Percentiles rank a stretch among this genome's conserved stretches.
phyloP scores from a whole-genome alignment of 148 eudicot species.

The Vaccinium corymbosum region DNA sequence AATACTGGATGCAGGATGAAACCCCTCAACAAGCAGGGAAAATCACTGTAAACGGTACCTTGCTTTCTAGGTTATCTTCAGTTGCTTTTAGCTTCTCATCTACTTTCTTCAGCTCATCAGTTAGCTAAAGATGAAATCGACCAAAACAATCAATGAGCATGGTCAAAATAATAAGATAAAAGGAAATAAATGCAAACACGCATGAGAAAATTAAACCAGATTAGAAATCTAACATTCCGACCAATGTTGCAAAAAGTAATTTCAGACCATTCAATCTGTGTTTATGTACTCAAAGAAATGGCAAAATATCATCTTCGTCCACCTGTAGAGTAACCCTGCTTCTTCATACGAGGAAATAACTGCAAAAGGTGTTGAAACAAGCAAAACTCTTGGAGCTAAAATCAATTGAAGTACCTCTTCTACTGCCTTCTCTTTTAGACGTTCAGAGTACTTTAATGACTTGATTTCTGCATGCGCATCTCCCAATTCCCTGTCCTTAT shows the following conservation, averaged over 20 bases:
- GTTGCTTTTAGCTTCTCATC: constrained; percentile 81
- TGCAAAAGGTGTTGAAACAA: neutral
- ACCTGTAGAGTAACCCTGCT: neutral
- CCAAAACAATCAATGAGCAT: neutral
- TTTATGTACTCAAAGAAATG: neutral
- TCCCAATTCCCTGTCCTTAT: constrained; percentile 86
- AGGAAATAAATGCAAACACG: neutral
- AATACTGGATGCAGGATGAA: neutral
- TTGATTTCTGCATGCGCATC: constrained; percentile 84
- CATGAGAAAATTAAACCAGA: neutral
- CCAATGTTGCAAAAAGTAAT: neutral
- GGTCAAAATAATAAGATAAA: neutral
- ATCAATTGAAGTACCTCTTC: constrained; percentile 69
- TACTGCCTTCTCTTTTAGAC: constrained; percentile 85
- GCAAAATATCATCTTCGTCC: neutral
- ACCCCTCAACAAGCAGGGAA: neutral
- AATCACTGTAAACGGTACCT: constrained; percentile 43
- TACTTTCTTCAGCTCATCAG: constrained; percentile 64
- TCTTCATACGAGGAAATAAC: neutral
- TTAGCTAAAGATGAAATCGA: constrained; percentile 44
- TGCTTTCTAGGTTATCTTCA: constrained; percentile 78
- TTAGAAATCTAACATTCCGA: neutral
- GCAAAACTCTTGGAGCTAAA: constrained; percentile 14
- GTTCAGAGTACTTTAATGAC: constrained; percentile 76
- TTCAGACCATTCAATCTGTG: neutral